A percentile compares a stretch with the other conserved stretches of the same genome.
Evolutionary conservation across 2,329 filamentous ascomycete species (phyloP).

Genomic region (Botryotinia narcissicola): DNA sequence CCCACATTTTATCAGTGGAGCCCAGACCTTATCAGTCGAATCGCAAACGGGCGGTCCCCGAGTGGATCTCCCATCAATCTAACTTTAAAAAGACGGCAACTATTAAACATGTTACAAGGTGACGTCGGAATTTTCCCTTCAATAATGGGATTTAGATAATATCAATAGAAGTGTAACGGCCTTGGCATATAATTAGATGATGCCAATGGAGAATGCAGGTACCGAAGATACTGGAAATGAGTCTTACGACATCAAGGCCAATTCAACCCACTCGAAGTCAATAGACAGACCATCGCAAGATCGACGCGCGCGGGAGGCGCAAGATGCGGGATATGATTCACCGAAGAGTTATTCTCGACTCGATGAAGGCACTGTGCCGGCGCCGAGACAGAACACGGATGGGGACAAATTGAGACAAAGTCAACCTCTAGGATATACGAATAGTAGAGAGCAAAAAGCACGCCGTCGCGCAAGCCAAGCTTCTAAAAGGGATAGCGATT

Average conservation of each 20-base stretch:
- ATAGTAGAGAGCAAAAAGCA: not conserved
- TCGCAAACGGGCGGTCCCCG: slow-evolving; percentile 12
- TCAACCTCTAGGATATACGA: slow-evolving; percentile 40
- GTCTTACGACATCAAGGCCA: not conserved
- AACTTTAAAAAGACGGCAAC: slow-evolving; percentile 13
- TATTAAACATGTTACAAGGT: not conserved
- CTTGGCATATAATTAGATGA: slow-evolving; percentile 4
- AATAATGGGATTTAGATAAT: not conserved
- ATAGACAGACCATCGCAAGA: not conserved
- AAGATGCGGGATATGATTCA: slow-evolving; percentile 37
- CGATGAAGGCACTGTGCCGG: slow-evolving; percentile 44
- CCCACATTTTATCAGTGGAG: slow-evolving; percentile 14
- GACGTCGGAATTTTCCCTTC: not conserved
- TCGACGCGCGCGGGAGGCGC: not conserved
- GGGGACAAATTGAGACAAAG: slow-evolving; percentile 39
- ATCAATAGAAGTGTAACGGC: not conserved
- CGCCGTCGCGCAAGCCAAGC: slow-evolving; percentile 6
- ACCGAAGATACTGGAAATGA: not conserved
- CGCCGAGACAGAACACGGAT: slow-evolving; percentile 45
- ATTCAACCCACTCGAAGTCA: not conserved
- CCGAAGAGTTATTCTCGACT: slow-evolving; percentile 44
- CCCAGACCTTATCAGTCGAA: slow-evolving; percentile 14
- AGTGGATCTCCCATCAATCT: not conserved
- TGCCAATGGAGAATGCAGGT: slow-evolving; percentile 16
- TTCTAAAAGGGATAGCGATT: slow-evolving; percentile 20